phyloP scores from a whole-genome alignment of 176 grass and related monocot genomes.

The Thinopyrum elongatum region DNA sequence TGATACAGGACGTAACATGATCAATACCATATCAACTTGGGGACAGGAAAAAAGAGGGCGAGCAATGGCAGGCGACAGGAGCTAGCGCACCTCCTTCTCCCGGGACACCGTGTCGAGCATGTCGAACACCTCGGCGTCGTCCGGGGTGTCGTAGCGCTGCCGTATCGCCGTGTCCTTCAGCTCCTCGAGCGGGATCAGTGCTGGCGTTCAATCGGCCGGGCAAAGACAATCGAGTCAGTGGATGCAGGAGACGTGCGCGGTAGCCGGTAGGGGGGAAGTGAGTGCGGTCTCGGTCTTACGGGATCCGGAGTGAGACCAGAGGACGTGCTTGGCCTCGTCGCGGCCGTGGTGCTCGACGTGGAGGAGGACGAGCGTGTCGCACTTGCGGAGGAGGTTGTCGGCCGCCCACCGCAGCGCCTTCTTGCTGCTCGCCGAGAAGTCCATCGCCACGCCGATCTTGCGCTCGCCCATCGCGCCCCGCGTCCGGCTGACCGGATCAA shows the following conservation, averaged over 20 bases:
- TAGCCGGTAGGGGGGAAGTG: neutral
- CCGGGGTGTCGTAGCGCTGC: conserved; percentile 53
- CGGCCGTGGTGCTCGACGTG: conserved; percentile 50
- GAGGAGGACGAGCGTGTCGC: conserved; percentile 71
- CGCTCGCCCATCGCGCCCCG: conserved; percentile 31
- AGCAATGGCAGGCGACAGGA: neutral
- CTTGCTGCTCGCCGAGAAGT: conserved; percentile 91
- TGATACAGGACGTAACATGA: neutral
- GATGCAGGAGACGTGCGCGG: neutral
- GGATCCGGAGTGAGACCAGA: conserved; percentile 59
- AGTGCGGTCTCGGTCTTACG: neutral
- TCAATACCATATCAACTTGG: neutral
- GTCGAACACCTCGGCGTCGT: conserved; percentile 54
- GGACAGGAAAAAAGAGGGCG: neutral
- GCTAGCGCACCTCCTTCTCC: conserved; percentile 48
- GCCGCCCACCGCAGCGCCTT: conserved; percentile 61
- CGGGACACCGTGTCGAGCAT: conserved; percentile 40
- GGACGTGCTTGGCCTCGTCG: conserved; percentile 37
- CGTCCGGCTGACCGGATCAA: neutral
- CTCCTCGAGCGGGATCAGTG: conserved; percentile 64
- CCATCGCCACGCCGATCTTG: conserved; percentile 72
- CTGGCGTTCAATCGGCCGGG: conserved; percentile 24
- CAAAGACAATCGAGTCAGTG: neutral
- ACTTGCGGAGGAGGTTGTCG: conserved; percentile 55
- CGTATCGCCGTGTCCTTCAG: conserved; percentile 51